Evolutionary conservation across 2,329 filamentous ascomycete genomes (phyloP).

Genomic region (Blastomyces parvus): DNA sequence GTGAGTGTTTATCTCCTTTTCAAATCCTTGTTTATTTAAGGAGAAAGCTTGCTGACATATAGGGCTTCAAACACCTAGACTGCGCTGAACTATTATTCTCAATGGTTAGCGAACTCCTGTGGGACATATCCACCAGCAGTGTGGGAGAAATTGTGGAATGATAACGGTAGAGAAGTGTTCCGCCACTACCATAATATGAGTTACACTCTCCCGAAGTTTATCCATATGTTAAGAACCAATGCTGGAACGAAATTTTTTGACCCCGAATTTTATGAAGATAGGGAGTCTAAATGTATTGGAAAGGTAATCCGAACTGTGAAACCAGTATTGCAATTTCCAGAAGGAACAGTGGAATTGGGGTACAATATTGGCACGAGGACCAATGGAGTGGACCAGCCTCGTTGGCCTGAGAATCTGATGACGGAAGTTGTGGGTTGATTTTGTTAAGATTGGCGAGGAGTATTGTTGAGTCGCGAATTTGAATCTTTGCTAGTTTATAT

Average conservation of each 20-base stretch:
- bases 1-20: conserved; percentile 22
- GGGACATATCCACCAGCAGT: conserved; percentile 35
- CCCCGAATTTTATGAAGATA: conserved; percentile 41
- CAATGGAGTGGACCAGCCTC: conserved; percentile 42
- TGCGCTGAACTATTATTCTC: conserved; percentile 36
- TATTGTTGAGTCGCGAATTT: no score
- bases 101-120: conserved; percentile 34
- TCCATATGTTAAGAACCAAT: conserved; percentile 32
- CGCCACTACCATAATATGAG: conserved; percentile 34
- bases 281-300: conserved; percentile 31
- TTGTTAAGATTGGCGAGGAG: neutral
- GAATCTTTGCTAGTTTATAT: no score
- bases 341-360: conserved; percentile 31
- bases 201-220: conserved; percentile 35
- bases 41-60: conserved; percentile 4
- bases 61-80: conserved; percentile 11
- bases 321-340: conserved; percentile 36
- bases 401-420: conserved; percentile 39
- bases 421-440: neutral
- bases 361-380: conserved; percentile 43
- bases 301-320: conserved; percentile 34
- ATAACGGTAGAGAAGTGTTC: conserved; percentile 41
- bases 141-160: conserved; percentile 42
- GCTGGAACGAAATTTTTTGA: conserved; percentile 36
- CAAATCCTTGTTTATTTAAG: neutral